Percentiles rank a stretch among this genome's conserved stretches.
These are phyloP conservation scores for Parasitella parasitica DNA, from an alignment of 371 early-diverging fungal genomes.

Conservation along the genomic window DNA sequence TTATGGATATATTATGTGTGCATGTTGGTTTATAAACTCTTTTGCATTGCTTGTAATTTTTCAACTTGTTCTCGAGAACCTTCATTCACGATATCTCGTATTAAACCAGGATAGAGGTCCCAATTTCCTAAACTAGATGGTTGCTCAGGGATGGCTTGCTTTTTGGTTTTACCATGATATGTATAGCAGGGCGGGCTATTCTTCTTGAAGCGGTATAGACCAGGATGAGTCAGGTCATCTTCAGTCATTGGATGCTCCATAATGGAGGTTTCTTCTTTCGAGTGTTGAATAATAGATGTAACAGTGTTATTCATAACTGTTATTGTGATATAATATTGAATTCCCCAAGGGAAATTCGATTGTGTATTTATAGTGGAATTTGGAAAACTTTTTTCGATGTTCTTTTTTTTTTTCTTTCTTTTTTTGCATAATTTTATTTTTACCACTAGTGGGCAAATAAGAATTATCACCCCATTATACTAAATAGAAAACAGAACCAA, in stretches of 20 bases:
- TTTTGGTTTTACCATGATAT: background rate
- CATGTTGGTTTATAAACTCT: background rate
- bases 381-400: too few relatives aligned
- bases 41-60: slow-evolving; percentile 40
- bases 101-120: slow-evolving; percentile 48
- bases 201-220: slow-evolving; percentile 20
- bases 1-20: background rate
- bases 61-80: slow-evolving; percentile 44
- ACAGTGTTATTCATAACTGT: background rate
- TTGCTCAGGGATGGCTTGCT: background rate
- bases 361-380: too few relatives aligned
- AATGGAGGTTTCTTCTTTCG: slow-evolving; percentile 14
- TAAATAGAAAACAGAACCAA: too few relatives aligned
- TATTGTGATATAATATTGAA: too few relatives aligned
- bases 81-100: slow-evolving; percentile 46
- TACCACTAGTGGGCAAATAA: background rate
- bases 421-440: slow-evolving; percentile 1
- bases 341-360: too few relatives aligned
- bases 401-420: too few relatives aligned
- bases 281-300: background rate
- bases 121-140: slow-evolving; percentile 9
- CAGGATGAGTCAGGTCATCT: slow-evolving; percentile 29
- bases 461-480: too few relatives aligned
- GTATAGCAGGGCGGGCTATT: slow-evolving; percentile 14
- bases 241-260: slow-evolving; percentile 23